Conservation (phyloP, 345 rosid species). For the Noccaea bulbosa region DNA sequence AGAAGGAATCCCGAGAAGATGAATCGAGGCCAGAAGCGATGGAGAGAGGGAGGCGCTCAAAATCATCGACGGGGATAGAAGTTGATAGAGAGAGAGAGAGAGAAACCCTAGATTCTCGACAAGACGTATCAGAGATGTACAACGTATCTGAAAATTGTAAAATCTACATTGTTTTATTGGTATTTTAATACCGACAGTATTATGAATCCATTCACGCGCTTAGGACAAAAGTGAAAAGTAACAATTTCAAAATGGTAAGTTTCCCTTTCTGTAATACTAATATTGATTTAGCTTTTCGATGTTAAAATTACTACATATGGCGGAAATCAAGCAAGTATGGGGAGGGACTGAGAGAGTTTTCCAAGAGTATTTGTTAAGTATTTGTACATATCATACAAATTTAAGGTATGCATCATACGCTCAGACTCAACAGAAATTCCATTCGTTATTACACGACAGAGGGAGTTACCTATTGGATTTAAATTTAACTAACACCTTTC, state of each 20-base stretch:
- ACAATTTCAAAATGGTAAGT: neutral
- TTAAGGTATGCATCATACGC: neutral
- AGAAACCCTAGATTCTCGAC: conserved; percentile 61
- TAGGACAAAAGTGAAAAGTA: conserved; percentile 1
- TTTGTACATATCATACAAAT: no score
- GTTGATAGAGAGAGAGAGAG: neutral
- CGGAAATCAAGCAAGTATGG: no score
- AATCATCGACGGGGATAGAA: conserved; percentile 15
- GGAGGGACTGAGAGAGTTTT: neutral
- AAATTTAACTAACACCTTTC: neutral
- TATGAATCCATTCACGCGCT: conserved; percentile 1
- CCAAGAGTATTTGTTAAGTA: neutral
- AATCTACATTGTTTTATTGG: neutral
- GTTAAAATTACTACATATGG: no score
- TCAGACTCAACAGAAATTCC: neutral
- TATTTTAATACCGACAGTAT: conserved; percentile 14
- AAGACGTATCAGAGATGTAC: conserved; percentile 17
- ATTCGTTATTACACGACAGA: conserved; percentile 12
- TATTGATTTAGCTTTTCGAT: neutral
- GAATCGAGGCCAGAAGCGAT: conserved; percentile 35
- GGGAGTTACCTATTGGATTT: neutral
- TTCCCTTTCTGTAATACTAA: neutral
- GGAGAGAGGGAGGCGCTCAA: conserved; percentile 38
- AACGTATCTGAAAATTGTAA: conserved; percentile 27
- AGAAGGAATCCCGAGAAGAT: conserved; percentile 9